phyloP scores from a whole-genome alignment of 495 filamentous ascomycete genomes.

The Aeminium ludgeri region DNA sequence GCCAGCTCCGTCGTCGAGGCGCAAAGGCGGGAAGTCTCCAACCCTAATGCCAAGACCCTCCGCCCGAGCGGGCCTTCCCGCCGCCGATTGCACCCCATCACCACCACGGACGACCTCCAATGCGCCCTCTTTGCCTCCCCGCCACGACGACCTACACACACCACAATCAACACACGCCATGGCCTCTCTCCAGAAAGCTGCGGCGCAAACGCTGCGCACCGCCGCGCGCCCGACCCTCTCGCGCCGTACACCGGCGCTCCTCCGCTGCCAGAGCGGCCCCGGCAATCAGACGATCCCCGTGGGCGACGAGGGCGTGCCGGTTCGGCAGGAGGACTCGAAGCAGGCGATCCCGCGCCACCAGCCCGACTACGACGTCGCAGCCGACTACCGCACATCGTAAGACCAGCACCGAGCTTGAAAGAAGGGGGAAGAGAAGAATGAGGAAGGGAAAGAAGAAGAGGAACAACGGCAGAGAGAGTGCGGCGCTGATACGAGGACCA shows the following conservation, averaged over 20 bases:
- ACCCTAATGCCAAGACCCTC: too few relatives aligned
- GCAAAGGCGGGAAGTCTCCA: background rate
- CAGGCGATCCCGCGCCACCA: constrained; percentile 27
- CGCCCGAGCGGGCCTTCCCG: too few relatives aligned
- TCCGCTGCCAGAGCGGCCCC: constrained; percentile 2
- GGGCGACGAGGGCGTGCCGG: too few relatives aligned
- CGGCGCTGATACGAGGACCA: background rate
- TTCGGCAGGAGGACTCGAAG: too few relatives aligned
- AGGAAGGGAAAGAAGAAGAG: too few relatives aligned
- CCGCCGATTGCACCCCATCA: too few relatives aligned
- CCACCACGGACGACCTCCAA: too few relatives aligned
- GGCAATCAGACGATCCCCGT: background rate
- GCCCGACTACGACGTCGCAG: constrained; percentile 61
- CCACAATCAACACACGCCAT: background rate
- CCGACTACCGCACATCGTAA: constrained; percentile 73
- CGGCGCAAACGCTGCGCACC: constrained; percentile 15
- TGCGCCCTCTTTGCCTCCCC: too few relatives aligned
- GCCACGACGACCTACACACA: background rate
- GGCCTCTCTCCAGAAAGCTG: constrained; percentile 7
- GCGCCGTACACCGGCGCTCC: constrained; percentile 14
- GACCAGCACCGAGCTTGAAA: constrained; percentile 11
- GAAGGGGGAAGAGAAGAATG: background rate
- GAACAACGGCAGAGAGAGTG: too few relatives aligned
- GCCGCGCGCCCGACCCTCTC: constrained; percentile 29
- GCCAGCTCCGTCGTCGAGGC: too few relatives aligned